A percentile compares a stretch with the other conserved stretches of the same genome.
These are phyloP conservation scores for Apophysomyces elegans DNA, from an alignment of 371 early-diverging fungal genomes.

Conservation along the genomic window DNA sequence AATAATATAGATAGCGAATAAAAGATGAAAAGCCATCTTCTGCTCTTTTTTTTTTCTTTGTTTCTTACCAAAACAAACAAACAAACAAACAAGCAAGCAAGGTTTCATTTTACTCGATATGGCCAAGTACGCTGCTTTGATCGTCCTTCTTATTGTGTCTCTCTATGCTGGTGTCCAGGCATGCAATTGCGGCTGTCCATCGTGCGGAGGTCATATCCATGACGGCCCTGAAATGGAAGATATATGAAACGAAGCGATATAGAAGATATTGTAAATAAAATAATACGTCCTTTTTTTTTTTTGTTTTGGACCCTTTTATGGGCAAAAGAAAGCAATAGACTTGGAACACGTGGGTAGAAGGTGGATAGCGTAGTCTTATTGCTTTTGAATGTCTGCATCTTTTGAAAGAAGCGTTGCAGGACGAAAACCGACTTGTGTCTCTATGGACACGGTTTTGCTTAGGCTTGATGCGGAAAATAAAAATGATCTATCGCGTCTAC, in stretches of 20 bases:
- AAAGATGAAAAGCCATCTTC: not conserved
- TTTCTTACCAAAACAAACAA: not conserved
- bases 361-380: too few species aligned
- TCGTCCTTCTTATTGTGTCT: not conserved
- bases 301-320: too few species aligned
- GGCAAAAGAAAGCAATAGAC: too few species aligned
- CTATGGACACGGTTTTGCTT: not conserved
- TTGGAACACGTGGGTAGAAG: too few species aligned
- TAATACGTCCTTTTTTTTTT: too few species aligned
- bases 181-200: constrained; percentile 1
- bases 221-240: not conserved
- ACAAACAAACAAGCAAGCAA: not conserved
- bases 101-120: not conserved
- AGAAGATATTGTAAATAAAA: not conserved
- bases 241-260: not conserved
- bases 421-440: too few species aligned
- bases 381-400: too few species aligned
- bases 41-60: not conserved
- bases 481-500: not conserved
- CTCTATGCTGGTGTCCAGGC: not conserved
- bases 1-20: not conserved
- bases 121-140: not conserved
- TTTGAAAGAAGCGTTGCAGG: too few species aligned
- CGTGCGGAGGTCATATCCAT: not conserved
- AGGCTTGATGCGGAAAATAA: not conserved